A percentile compares a stretch with the other conserved stretches of the same genome.
Evolutionary conservation across 2,329 filamentous ascomycete genomes (phyloP).

Genomic region (Triangularia setosa): DNA sequence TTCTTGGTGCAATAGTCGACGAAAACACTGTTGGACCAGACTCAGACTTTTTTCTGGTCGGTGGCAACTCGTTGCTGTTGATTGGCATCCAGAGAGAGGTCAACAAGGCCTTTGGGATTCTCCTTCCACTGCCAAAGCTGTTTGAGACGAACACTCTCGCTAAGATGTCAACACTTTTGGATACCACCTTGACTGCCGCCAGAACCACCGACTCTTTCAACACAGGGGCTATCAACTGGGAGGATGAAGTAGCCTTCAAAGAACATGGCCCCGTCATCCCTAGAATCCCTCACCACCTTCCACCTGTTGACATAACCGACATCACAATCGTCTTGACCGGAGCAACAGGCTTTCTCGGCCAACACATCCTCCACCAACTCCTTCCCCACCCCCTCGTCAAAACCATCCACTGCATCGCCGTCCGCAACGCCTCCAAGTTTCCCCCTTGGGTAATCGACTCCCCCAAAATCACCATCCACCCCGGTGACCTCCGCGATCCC

Average conservation of each 20-base stretch:
- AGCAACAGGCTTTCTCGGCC: constrained; percentile 39
- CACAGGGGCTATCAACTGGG: constrained; percentile 5
- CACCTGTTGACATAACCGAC: background rate
- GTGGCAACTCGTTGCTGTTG: constrained; percentile 40
- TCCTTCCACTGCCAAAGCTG: constrained; percentile 34
- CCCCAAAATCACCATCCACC: constrained; percentile 19
- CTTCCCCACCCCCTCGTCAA: constrained; percentile 29
- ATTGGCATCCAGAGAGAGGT: constrained; percentile 37
- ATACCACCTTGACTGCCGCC: background rate
- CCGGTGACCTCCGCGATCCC: constrained; percentile 29
- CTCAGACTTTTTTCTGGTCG: constrained; percentile 40
- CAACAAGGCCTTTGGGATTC: constrained; percentile 29
- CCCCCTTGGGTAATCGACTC: background rate
- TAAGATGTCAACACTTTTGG: constrained; percentile 1
- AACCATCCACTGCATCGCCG: constrained; percentile 42
- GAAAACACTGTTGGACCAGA: constrained; percentile 13
- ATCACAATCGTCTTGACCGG: constrained; percentile 36
- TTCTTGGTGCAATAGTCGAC: constrained; percentile 24
- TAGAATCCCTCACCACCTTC: background rate
- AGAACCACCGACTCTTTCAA: constrained; percentile 3
- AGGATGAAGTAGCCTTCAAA: constrained; percentile 22
- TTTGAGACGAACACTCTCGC: constrained; percentile 36
- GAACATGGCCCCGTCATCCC: background rate
- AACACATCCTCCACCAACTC: constrained; percentile 36
- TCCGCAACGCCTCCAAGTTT: constrained; percentile 24